Conservation (phyloP, 495 filamentous ascomycete genomes). For the Penicillium odoratum region DNA sequence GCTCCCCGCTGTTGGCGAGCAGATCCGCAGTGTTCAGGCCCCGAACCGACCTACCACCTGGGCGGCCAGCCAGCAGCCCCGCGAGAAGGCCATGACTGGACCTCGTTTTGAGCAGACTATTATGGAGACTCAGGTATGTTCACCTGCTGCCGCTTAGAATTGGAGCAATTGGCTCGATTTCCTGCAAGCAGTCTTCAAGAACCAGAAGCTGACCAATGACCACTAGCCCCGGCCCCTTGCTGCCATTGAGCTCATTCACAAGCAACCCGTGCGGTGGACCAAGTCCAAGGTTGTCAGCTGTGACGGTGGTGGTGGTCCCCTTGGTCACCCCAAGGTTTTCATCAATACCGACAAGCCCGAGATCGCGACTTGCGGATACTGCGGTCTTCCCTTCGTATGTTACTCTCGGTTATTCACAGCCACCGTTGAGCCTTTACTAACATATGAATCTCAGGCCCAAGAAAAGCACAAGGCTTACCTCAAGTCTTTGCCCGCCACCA, state of each 20-base stretch:
- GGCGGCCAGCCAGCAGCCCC: slow-evolving; percentile 79
- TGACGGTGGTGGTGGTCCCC: slow-evolving; percentile 89
- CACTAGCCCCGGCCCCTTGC: slow-evolving; percentile 78
- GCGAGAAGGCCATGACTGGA: slow-evolving; percentile 81
- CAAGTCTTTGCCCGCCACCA: slow-evolving; percentile 72
- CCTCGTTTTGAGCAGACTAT: slow-evolving; percentile 97
- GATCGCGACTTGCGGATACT: slow-evolving; percentile 88
- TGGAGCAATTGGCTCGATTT: background rate
- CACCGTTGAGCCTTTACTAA: slow-evolving; percentile 4
- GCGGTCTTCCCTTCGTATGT: slow-evolving; percentile 92
- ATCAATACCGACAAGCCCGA: slow-evolving; percentile 98
- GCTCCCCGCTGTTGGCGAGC: slow-evolving; percentile 59
- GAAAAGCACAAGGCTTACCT: slow-evolving; percentile 81
- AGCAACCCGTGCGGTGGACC: slow-evolving; percentile 90
- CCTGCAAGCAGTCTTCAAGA: background rate
- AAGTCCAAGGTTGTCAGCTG: slow-evolving; percentile 79
- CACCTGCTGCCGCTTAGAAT: background rate
- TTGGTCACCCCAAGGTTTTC: slow-evolving; percentile 89
- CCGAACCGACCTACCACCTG: slow-evolving; percentile 81
- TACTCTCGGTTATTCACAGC: background rate
- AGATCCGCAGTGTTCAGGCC: slow-evolving; percentile 67
- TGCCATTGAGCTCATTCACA: slow-evolving; percentile 94
- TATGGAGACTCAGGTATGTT: slow-evolving; percentile 80
- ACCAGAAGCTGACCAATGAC: background rate
- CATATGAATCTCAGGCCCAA: slow-evolving; percentile 60